A percentile compares a stretch with the other conserved stretches of the same genome.
Evolutionary conservation across 73 alveolate species (phyloP).

Genomic region (Paramecium biaurelia): DNA sequence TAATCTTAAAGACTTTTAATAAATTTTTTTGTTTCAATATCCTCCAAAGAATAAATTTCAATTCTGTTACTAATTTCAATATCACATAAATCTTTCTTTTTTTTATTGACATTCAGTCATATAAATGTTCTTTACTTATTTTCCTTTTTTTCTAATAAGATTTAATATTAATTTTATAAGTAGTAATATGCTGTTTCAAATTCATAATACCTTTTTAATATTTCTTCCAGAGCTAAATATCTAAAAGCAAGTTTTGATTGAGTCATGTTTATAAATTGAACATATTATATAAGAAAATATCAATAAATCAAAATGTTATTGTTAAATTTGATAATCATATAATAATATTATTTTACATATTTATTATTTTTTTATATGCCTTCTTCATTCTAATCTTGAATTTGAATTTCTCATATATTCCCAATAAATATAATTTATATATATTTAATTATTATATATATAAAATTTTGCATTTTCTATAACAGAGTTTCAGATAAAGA

Average conservation of each 20-base stretch:
- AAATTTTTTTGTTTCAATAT: neutral
- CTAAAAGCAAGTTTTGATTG: neutral
- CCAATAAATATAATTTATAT: neutral
- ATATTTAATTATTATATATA: no score
- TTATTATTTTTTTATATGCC: neutral
- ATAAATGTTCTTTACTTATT: neutral
- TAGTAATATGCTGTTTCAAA: neutral
- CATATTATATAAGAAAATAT: no score
- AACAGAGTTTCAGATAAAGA: no score
- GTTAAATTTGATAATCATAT: neutral
- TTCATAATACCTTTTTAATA: neutral
- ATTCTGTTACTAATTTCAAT: neutral
- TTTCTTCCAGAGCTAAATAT: neutral
- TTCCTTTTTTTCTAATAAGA: neutral
- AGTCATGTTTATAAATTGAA: neutral
- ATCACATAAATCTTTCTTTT: neutral
- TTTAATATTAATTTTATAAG: neutral
- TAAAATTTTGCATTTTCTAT: no score
- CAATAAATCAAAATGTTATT: neutral
- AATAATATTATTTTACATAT: neutral
- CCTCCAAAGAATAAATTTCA: neutral
- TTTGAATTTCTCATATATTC: neutral
- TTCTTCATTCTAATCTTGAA: neutral
- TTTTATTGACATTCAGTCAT: neutral
- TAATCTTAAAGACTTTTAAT: neutral